phyloP scores from a whole-genome alignment of 192 early-diverging fungal genomes.

The Phycomyces nitens region DNA sequence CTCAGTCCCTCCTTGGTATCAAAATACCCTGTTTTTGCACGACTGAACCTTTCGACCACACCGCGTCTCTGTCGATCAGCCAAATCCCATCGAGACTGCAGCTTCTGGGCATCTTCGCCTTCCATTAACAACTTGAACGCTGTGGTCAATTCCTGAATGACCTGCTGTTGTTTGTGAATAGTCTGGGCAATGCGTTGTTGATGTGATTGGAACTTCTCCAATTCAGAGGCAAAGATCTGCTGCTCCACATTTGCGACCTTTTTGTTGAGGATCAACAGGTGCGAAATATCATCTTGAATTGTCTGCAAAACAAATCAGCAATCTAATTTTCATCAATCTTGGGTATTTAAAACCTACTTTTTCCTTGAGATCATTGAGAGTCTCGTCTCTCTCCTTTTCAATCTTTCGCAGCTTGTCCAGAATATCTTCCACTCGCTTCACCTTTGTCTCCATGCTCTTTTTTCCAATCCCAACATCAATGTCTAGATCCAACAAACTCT shows the following conservation, averaged over 20 bases:
- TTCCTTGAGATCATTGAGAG: slow-evolving; percentile 71
- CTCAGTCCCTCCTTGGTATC: slow-evolving; percentile 55
- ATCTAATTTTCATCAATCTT: slow-evolving; percentile 6
- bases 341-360: slow-evolving; percentile 44
- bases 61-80: slow-evolving; percentile 61
- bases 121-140: slow-evolving; percentile 77
- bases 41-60: slow-evolving; percentile 62
- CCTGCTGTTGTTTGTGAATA: slow-evolving; percentile 66
- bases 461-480: slow-evolving; percentile 32
- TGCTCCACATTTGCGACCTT: slow-evolving; percentile 74
- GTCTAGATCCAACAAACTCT: slow-evolving; percentile 56
- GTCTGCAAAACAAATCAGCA: slow-evolving; percentile 29
- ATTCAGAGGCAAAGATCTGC: slow-evolving; percentile 84
- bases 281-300: slow-evolving; percentile 88
- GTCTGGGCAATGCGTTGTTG: slow-evolving; percentile 71
- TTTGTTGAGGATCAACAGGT: slow-evolving; percentile 70
- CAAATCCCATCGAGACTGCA: slow-evolving; percentile 66
- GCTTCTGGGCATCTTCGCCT: slow-evolving; percentile 59
- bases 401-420: slow-evolving; percentile 60
- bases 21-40: slow-evolving; percentile 64
- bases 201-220: slow-evolving; percentile 86
- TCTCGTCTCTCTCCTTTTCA: slow-evolving; percentile 66
- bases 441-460: slow-evolving; percentile 42
- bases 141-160: slow-evolving; percentile 70
- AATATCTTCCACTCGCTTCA: slow-evolving; percentile 61